Base-by-base conservation (phyloP, 2,329 filamentous ascomycete species). In the Cercospora sp. region DNA sequence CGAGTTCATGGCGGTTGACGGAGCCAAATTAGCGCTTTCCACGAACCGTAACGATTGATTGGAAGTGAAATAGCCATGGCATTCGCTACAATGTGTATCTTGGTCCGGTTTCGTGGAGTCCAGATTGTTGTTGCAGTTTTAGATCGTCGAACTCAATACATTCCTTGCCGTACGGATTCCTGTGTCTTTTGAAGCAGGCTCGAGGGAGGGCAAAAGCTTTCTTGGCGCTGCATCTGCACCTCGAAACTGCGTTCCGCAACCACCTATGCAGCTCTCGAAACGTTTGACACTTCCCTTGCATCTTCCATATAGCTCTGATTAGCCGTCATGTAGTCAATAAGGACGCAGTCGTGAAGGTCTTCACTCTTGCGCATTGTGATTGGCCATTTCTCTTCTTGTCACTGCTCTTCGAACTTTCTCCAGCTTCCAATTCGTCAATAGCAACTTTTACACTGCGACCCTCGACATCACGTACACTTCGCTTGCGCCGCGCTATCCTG, bases 141-240 rank as follows among this genome's bases (percentile, higher is more conserved):
- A 68, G 62, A 59, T 64, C 55, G 66, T 65, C 62, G 36, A 68
- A 64, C 66, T 65, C 66, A 65, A 68, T 68, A 68, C 66, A 63
- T 42, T 68, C 66, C 48, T 68, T 68, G 45, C 45, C 45, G n/a
- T 48, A 10, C 45, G 45, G 45, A 48, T 40, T 40, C 5, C 13
- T n/a, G 33, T 40, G 33, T 33, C 33, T 40, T 36, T n/a, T 40
- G 13, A n/a, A n/a, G 16, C 13, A 13, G 2, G 45, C 45, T 51
- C 10, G 10, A 23, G 20, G 5, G 42, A 0, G 10, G 18, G 45
- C 18, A 5, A 12, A 51, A 51, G 10, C 20, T 51, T 51, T 51
- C 18, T 23, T 51, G 45, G 45, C 45, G 45, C 18, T 51, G 20
- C 20, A 51, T 51, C 20, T 51, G 45, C 45, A 51, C 45, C 45